Evolutionary conservation across 73 alveolate genomes (phyloP), one percentile per base, ranked within the genome.

Genomic region (Paramecium primaurelia): DNA sequence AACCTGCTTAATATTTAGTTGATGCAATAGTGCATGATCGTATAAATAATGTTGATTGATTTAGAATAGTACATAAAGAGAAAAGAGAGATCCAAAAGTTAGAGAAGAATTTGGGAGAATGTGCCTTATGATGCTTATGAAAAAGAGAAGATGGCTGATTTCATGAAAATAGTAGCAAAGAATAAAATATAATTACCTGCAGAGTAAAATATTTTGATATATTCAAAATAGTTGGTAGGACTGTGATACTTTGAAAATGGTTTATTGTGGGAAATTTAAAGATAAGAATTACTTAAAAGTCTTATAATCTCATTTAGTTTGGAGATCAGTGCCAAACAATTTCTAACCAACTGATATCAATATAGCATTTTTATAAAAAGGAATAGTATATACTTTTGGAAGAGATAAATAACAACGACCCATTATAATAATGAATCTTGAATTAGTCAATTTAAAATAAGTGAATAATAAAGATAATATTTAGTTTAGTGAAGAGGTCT

Each of bases 381-480:
- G 94, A 4, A 71, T 89, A 26, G 94, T 71, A n/a, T 89, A 89
- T 73, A 77, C 88, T 32, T 45, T 89, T 26, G 94, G 94, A 45
- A 89, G 94, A 89, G 94, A 89, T 89, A 89, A 71, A 34, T 89
- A 45, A 45, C 54, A 89, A 16, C 40, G 94, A 49, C 94, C 94
- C 16, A 54, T 89, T 6, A 60, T 89, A 26, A 44, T 89, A 12
- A 77, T 89, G 86, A 83, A 89, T 45, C 88, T 77, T 32, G 88
- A 77, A 49, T 51, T 71, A 42, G 88, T 89, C 11, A 89, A 89
- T 71, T 58, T 89, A 14, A 89, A 89, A 89, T 71, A 89, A 44
- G 94, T 89, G 30, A 44, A 47, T 58, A 25, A 16, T 26, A 2
- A 22, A 38, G 28, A 0, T 34, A 44, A 54, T 26, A 47, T 37